Base-by-base conservation (phyloP, 1,284 basidiomycete genomes). In the Entoloma clypeatum region DNA sequence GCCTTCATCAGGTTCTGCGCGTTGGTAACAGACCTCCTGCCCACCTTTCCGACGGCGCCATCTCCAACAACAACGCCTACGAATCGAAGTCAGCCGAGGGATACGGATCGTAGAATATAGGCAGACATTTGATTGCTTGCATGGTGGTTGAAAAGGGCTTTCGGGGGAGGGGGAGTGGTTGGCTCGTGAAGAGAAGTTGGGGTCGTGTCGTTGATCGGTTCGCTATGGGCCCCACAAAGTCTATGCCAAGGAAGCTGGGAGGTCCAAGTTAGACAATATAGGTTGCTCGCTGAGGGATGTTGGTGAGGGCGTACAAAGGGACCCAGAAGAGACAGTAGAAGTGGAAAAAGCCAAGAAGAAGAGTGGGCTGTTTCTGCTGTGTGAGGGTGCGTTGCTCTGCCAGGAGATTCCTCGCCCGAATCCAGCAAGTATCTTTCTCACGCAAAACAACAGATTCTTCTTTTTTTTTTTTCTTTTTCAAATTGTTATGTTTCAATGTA, bases 1-100 rank as follows among this genome's bases (percentile, higher is more conserved):
- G 35, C 11, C n/a, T 13, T 21, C 19, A 26, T 43, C 7, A 34
- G 18, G 18, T 27, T 8, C 29, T 34, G 24, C 17, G 14, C 34
- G 23, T 45, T 36, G 30, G 30, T 25, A 40, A 38, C 35, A 36
- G 39, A 32, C 34, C 35, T 33, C 42, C 37, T 41, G 66, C 79
- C 57, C 52, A 86, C 94, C 88, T 98, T 99, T 71, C 95, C 95
- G 59, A 99, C 95, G 43, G 95, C 95, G 84, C 95, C 95, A 75
- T 99, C 95, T 59, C 95, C 95, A 48, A 99, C 95, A 60, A 98
- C 94, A 68, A 98, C 95, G 75, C 91, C 90, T 91, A 64, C 39
- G 49, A 42, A 49, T 44, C 43, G 46, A 49, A 42, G 53, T 64
- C 45, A 65, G 64, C 53, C 50, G 58, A 24, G 40, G 14, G 39